Percentiles rank a stretch among this genome's conserved stretches.
Evolutionary conservation across 306 rosid species (phyloP).

Genomic region (Prosopis cineraria): DNA sequence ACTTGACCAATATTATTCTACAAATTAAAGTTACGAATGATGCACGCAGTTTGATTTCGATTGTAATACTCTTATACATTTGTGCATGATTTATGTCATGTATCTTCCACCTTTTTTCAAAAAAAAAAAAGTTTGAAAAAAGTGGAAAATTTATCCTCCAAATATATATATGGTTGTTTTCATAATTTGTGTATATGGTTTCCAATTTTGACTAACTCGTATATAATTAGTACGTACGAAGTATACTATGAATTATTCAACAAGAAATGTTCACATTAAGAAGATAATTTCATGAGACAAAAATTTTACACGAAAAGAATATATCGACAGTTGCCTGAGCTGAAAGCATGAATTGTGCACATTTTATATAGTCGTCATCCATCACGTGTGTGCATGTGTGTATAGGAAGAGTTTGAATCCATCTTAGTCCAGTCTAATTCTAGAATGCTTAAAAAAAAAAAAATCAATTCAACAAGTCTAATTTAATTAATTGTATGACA

Average conservation of each 20-base stretch:
- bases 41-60: background rate
- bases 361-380: no score
- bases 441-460: no score
- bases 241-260: background rate
- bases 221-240: background rate
- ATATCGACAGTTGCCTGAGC: background rate
- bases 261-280: background rate
- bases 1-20: background rate
- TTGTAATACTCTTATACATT: background rate
- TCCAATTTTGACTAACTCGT: background rate
- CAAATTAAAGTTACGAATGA: background rate
- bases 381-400: background rate
- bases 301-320: background rate
- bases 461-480: background rate
- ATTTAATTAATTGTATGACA: background rate
- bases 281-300: background rate
- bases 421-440: background rate
- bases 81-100: background rate
- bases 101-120: background rate
- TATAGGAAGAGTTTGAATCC: background rate
- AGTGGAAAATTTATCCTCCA: background rate
- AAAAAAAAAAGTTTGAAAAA: background rate
- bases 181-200: background rate
- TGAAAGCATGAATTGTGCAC: background rate
- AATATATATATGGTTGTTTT: background rate